Base-by-base conservation (phyloP, 2,329 filamentous ascomycete genomes). In the Colletotrichum orchidophilum region DNA sequence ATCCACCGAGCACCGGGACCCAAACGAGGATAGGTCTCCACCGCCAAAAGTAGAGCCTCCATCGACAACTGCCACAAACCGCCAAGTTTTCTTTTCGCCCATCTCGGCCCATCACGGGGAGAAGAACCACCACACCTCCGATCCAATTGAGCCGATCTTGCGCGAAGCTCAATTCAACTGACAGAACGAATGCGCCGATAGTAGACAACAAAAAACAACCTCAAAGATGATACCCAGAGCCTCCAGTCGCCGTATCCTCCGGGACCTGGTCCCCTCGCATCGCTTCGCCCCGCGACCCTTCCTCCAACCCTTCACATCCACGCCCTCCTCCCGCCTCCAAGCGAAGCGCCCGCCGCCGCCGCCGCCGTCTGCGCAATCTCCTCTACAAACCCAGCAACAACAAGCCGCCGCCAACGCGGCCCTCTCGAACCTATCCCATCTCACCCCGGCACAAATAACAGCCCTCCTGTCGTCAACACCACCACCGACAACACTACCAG, bases 391-490 rank as follows among this genome's bases (percentile, higher is more conserved):
- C 39, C 58, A 49, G 13, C 59, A 62, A 61, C 39, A 68, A 26
- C 24, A 31, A 12, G 64, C 53, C 11, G 58, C 64, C 42, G 68
- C 66, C 21, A 52, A 70, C 52, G 53, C 60, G 3, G 66, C 71
- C 33, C 73, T 74, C 42, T 33, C 61, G 49, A 74, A 73, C 55
- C 73, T 74, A 52, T 73, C 73, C 26, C 67, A 66, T 54, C 73
- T 74, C 18, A 63, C 73, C 9, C 73, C 73, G 13, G 66, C 49
- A 18, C 73, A 74, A 33, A 73, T 74, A 15, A 67, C 66, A 5
- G 58, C 73, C 60, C 73, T 74, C 73, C 71, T 74, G 50, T 68
- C 66, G 46, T 55, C 59, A 1, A 33, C 69, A 15, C 59, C 62
- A 5, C 61, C 39, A 27, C 50, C 64, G 7, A 29, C 39, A 26